Evolutionary conservation across 2,329 filamentous ascomycete genomes (phyloP), one percentile per base, ranked within the genome.

Genomic region (Hortaea sp.): DNA sequence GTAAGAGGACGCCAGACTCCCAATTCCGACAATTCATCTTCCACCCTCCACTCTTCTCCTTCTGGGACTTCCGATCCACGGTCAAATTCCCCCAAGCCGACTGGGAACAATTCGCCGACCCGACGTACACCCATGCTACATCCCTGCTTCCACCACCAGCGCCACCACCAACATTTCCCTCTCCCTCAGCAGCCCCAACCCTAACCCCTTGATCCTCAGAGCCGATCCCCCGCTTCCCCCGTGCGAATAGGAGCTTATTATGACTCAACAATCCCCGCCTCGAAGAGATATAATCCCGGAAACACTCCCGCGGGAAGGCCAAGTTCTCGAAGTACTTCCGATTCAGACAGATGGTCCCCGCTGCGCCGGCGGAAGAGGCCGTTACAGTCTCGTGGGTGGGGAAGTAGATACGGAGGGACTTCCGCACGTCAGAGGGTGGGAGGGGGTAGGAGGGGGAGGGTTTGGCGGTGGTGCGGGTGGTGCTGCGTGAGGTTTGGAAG

Each of bases 91-190:
- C 92, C 90, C 92, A 98, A 29, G 92, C 92, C 62, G 85, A 89
- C 65, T 95, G 88, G 0, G 88, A 94, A 29, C 95, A 68, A 66
- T 98, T 98, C 6, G 88, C 87, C 57, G 87, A 94, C 11, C 92
- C 92, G 34, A 95, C 69, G 60, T 97, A 97, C 2, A 77, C 83
- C 83, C 87, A 97, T 4, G 81, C 80, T 37, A 68, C 63, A 27
- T 68, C 68, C 39, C 52, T 41, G 13, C 52, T 46, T 61, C 65
- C 40, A 49, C 50, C 13, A 48, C 53, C 12, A 1, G 38, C 29
- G 20, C 20, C 20, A 20, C 20, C 20, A 20, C 20, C 20, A 20
- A 20, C 20, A 20, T 20, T 20, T 4, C 20, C 20, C 20, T 39
- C 28, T 44, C 20, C 20, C 20, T 20, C 20, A 4, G 2, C 20